These are phyloP conservation scores for Falciphora oryzae DNA, from an alignment of 2,329 filamentous ascomycete species.

Conservation along the genomic window DNA sequence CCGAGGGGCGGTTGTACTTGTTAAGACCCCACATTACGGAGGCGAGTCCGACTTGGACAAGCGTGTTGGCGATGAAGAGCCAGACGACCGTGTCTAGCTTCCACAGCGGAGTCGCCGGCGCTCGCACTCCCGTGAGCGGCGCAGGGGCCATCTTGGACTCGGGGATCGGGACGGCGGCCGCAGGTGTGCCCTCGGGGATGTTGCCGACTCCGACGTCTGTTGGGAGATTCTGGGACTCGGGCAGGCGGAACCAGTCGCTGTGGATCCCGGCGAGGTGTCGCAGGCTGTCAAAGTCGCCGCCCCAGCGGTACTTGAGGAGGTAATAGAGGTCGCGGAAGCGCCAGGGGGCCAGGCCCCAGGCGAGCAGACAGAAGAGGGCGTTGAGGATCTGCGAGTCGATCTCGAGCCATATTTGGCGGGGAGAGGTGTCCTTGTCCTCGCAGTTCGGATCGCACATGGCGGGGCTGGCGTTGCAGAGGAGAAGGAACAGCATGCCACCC, in stretches of 20 bases:
- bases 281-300: constrained; percentile 48
- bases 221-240: constrained; percentile 56
- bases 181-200: constrained; percentile 32
- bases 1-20: constrained; percentile 66
- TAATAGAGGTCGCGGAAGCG: constrained; percentile 75
- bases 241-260: constrained; percentile 67
- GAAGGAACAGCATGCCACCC: constrained; percentile 85
- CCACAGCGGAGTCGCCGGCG: constrained; percentile 62
- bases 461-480: constrained; percentile 69
- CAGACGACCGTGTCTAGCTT: constrained; percentile 76
- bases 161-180: constrained; percentile 56
- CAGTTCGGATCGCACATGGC: constrained; percentile 68
- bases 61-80: constrained; percentile 73
- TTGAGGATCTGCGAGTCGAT: constrained; percentile 79
- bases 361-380: constrained; percentile 79
- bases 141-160: constrained; percentile 55
- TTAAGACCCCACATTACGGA: constrained; percentile 82
- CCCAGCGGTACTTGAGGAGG: constrained; percentile 57
- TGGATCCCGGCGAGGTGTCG: constrained; percentile 69
- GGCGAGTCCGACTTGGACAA: constrained; percentile 67
- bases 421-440: constrained; percentile 62
- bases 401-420: constrained; percentile 80
- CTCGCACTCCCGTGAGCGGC: constrained; percentile 66
- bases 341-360: constrained; percentile 80
- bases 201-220: constrained; percentile 46